Evolutionary conservation across 2,329 filamentous ascomycete genomes (phyloP).

Genomic region (Phoma sp.): DNA sequence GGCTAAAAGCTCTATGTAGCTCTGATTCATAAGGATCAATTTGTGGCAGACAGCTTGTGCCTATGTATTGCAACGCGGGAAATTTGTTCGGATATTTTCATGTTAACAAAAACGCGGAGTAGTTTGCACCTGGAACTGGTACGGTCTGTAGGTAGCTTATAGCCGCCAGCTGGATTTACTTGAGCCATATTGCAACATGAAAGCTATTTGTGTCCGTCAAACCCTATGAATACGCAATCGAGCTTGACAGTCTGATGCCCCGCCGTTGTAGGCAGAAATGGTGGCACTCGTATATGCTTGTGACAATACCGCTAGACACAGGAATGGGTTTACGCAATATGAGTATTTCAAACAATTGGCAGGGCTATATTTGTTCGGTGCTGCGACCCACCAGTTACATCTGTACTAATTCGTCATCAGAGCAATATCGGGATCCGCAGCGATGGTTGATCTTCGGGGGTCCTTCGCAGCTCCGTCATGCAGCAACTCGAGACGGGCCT

Average conservation of each 20-base stretch:
- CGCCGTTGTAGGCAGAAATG: neutral
- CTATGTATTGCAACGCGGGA: neutral
- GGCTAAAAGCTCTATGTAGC: too few relatives aligned
- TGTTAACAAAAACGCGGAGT: neutral
- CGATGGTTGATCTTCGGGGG: neutral
- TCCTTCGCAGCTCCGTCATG: neutral
- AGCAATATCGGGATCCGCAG: too few relatives aligned
- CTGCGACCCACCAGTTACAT: too few relatives aligned
- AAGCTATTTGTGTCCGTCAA: neutral
- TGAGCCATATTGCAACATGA: neutral
- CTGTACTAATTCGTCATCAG: too few relatives aligned
- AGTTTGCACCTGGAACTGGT: neutral
- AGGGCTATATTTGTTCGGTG: too few relatives aligned
- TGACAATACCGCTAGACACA: too few relatives aligned
- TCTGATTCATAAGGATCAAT: too few relatives aligned
- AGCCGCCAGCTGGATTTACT: neutral
- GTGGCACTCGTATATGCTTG: neutral
- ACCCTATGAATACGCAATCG: neutral
- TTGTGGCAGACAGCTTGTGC: neutral
- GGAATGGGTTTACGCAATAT: too few relatives aligned
- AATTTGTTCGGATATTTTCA: constrained; percentile 3
- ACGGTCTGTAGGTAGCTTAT: neutral
- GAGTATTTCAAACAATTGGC: too few relatives aligned
- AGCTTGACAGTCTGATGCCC: too few relatives aligned
- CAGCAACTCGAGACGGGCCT: neutral